Conservation (phyloP, 805 yeast genomes). For the Pichia scutulata region DNA sequence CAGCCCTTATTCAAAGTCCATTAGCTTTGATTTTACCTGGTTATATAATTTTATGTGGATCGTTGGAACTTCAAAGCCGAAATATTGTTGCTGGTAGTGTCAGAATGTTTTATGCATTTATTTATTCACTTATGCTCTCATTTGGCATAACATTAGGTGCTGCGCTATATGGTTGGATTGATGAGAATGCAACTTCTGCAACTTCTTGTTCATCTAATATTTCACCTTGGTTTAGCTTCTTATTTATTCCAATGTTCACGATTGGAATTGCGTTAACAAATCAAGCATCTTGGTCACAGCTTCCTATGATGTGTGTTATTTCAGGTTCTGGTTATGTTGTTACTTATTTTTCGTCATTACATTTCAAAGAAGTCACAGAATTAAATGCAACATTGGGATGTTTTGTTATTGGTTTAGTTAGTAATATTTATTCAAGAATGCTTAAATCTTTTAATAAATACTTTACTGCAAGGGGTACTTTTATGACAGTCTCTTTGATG, state of each 20-base stretch:
- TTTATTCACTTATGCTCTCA: slow-evolving; percentile 82
- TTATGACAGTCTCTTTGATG: slow-evolving; percentile 90
- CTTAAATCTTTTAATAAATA: slow-evolving; percentile 51
- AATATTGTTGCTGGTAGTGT: slow-evolving; percentile 92
- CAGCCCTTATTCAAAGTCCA: slow-evolving; percentile 85
- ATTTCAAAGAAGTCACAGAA: slow-evolving; percentile 57
- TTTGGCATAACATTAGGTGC: slow-evolving; percentile 94
- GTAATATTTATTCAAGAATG: slow-evolving; percentile 80
- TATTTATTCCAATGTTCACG: slow-evolving; percentile 76
- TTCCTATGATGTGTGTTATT: slow-evolving; percentile 76
- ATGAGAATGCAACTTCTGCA: slow-evolving; percentile 57
- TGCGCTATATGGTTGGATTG: slow-evolving; percentile 93
- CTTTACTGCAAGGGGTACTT: slow-evolving; percentile 20
- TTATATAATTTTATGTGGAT: slow-evolving; percentile 85
- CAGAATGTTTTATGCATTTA: slow-evolving; percentile 93
- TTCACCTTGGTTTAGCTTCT: slow-evolving; percentile 51
- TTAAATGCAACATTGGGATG: slow-evolving; percentile 89
- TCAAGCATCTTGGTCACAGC: slow-evolving; percentile 75
- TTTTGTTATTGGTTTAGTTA: slow-evolving; percentile 79
- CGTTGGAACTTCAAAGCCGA: slow-evolving; percentile 82
- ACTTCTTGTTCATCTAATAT: slow-evolving; percentile 50
- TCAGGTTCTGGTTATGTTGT: slow-evolving; percentile 79
- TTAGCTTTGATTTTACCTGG: slow-evolving; percentile 90
- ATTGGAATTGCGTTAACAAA: slow-evolving; percentile 59
- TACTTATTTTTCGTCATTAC: slow-evolving; percentile 67